Evolutionary conservation across 2,329 filamentous ascomycete species (phyloP), one percentile per base, ranked within the genome.

Genomic region (Cladosporium sp.): DNA sequence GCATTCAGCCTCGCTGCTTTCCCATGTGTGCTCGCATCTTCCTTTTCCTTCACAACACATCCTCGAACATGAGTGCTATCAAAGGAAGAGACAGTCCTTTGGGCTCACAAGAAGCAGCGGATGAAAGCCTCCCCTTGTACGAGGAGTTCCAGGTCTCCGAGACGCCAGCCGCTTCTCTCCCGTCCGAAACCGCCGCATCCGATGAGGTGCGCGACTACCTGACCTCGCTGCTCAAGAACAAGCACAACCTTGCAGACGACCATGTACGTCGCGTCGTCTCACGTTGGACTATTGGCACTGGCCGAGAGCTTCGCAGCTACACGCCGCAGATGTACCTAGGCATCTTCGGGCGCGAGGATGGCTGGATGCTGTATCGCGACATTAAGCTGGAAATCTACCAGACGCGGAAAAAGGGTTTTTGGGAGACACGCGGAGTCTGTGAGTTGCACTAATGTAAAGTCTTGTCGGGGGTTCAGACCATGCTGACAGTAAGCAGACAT

Each of bases 151-250:
- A 38, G 36, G 15, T 18, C 12, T 38, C 36, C 15, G 36, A 38
- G 17, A 4, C 36, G 7, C 36, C 18, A 20, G 36, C 36, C 36
- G 36, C 18, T 7, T 7, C 36, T 20, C 15, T 38, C 18, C 36
- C 36, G 36, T 15, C 36, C 3, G 19, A 41, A n/a, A 51, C 27
- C 13, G 55, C 55, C 19, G 53, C 51, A 11, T 39, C 55, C 7
- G 48, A 56, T 20, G 51, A 56, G 42, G 54, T 57, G 3, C 55
- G 54, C 30, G 54, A 52, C 1, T 57, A 50, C 41, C 17, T 57
- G 4, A 20, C 47, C 9, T 27, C 41, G 2, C 34, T 56, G 2
- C 22, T 57, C 3, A 47, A 41, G 13, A 20, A 20, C 9, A 51
- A 37, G 3, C 40, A 43, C 12, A 22, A 39, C 2, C 12, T 55